Percentiles rank a stretch among this genome's conserved stretches.
Conservation (phyloP, 768 basidiomycete genomes). For the Podaxis sp. region DNA sequence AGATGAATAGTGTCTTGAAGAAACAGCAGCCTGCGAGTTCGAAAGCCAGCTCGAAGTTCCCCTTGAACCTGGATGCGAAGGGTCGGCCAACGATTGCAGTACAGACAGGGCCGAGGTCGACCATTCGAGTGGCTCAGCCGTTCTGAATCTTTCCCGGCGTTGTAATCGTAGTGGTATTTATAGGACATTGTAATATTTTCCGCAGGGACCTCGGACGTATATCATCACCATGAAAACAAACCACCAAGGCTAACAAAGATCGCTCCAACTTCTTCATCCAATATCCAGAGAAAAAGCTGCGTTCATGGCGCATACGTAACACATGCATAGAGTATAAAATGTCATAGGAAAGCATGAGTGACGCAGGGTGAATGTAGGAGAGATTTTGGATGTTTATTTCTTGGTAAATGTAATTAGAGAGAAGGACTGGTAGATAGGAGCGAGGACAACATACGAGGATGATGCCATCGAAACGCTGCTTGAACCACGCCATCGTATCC, state of each 20-base stretch:
- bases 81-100: constrained; percentile 35
- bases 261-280: not conserved
- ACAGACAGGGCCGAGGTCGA: constrained; percentile 39
- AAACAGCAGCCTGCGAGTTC: constrained; percentile 22
- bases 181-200: constrained; percentile 1
- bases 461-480: constrained; percentile 98
- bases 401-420: constrained; percentile 19
- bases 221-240: not conserved
- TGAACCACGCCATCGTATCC: constrained; percentile 98
- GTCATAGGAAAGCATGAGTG: constrained; percentile 29
- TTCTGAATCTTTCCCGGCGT: not conserved
- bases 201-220: not conserved
- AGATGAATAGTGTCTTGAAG: constrained; percentile 21
- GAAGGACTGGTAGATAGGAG: not conserved
- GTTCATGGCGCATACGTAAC: constrained; percentile 29
- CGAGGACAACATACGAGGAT: constrained; percentile 65
- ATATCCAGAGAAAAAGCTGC: constrained; percentile 16
- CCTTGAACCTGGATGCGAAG: constrained; percentile 37
- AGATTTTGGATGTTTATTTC: constrained; percentile 32
- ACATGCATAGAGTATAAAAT: constrained; percentile 31
- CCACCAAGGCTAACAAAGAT: not conserved
- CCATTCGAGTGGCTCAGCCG: constrained; percentile 20
- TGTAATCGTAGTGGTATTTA: not conserved
- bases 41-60: constrained; percentile 20
- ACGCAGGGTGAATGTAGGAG: constrained; percentile 20